Evolutionary conservation across 2,329 filamentous ascomycete genomes (phyloP).

Genomic region (Meredithiella fracta): DNA sequence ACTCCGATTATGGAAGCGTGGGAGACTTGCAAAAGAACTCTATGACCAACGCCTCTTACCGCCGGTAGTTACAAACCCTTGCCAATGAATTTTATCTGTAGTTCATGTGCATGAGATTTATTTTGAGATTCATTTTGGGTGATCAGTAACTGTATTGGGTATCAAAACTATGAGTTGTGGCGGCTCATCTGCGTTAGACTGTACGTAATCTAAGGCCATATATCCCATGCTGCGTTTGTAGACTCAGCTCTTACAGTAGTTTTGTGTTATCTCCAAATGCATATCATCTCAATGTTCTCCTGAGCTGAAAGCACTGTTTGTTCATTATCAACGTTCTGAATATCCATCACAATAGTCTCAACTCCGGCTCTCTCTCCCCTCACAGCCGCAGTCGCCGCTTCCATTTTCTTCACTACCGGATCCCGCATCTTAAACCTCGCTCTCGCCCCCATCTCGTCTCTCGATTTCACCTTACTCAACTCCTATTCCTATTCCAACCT

Average conservation of each 20-base stretch:
- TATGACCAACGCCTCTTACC: conserved; percentile 53
- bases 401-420: too few relatives aligned
- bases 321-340: too few relatives aligned
- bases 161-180: too few relatives aligned
- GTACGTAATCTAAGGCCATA: too few relatives aligned
- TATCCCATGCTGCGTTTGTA: too few relatives aligned
- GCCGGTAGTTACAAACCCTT: conserved; percentile 46
- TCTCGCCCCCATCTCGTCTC: neutral
- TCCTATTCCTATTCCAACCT: conserved; percentile 1
- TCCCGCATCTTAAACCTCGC: too few relatives aligned
- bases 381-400: neutral
- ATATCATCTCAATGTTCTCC: neutral
- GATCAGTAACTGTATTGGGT: too few relatives aligned
- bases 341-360: neutral
- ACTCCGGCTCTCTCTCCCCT: neutral
- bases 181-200: too few relatives aligned
- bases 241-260: too few relatives aligned
- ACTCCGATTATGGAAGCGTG: conserved; percentile 60
- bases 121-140: too few relatives aligned
- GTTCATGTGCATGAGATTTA: neutral
- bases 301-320: neutral
- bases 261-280: neutral
- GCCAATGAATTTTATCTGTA: neutral
- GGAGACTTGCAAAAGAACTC: conserved; percentile 36
- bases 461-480: neutral